These are phyloP conservation scores for Mrakia hoshinonis DNA, from an alignment of 768 basidiomycete genomes.

Conservation along the genomic window DNA sequence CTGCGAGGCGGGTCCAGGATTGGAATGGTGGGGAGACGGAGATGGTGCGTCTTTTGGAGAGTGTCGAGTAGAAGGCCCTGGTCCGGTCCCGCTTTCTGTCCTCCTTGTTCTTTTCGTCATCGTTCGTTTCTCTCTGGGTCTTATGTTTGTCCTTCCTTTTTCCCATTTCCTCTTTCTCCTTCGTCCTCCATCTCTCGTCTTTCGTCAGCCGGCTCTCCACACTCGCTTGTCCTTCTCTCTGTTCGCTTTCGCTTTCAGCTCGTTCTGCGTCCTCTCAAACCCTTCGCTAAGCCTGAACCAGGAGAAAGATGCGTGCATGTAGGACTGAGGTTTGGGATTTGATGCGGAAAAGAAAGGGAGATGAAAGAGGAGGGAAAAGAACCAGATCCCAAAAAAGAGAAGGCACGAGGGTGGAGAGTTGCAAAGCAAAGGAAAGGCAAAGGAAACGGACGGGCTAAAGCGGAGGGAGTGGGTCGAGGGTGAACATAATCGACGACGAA, in stretches of 20 bases:
- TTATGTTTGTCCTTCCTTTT: background rate
- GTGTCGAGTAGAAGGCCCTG: background rate
- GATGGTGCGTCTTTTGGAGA: background rate
- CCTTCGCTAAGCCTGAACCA: too few relatives aligned
- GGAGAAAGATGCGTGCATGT: too few relatives aligned
- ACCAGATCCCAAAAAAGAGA: conserved; percentile 13
- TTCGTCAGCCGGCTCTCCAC: too few relatives aligned
- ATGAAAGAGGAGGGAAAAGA: background rate
- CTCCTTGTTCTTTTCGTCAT: too few relatives aligned
- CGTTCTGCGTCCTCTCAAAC: too few relatives aligned
- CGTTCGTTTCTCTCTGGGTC: too few relatives aligned
- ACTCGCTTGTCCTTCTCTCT: background rate
- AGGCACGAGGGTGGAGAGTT: background rate
- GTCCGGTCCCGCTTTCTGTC: too few relatives aligned
- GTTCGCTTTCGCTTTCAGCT: background rate
- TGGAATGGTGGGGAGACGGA: background rate
- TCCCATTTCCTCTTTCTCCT: background rate
- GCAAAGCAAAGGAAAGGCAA: background rate
- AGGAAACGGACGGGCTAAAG: background rate
- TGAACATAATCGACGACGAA: background rate
- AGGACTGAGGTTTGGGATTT: too few relatives aligned
- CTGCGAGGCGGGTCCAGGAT: background rate
- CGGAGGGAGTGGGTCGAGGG: too few relatives aligned
- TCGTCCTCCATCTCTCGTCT: background rate
- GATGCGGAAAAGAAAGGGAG: too few relatives aligned